Conservation (phyloP, 2,329 filamentous ascomycete species). For the Clarireedia hainanense region DNA sequence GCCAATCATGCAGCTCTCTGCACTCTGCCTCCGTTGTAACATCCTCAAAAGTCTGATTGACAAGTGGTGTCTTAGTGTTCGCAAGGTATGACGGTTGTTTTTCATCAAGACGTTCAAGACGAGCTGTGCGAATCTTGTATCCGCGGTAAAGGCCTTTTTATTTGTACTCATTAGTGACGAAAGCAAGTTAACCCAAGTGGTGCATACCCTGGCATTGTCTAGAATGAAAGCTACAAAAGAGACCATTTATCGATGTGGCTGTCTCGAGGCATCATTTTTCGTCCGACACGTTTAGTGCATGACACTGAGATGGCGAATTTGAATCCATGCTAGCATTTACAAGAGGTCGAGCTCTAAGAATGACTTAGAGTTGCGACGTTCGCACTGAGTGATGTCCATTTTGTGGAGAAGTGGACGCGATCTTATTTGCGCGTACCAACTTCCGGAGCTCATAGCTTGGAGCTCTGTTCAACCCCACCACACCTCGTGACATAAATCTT, state of each 20-base stretch:
- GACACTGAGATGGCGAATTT: constrained; percentile 9
- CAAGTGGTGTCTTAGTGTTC: constrained; percentile 30
- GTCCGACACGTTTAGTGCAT: constrained; percentile 32
- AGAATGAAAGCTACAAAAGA: constrained; percentile 36
- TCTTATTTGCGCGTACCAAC: too few relatives aligned
- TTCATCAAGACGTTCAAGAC: constrained; percentile 33
- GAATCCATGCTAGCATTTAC: neutral
- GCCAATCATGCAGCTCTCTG: constrained; percentile 33
- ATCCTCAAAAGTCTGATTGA: constrained; percentile 34
- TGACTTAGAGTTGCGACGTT: too few relatives aligned
- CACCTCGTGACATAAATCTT: too few relatives aligned
- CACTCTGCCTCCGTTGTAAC: constrained; percentile 32
- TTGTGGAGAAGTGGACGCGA: too few relatives aligned
- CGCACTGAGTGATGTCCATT: too few relatives aligned
- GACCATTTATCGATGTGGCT: constrained; percentile 34
- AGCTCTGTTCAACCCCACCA: too few relatives aligned
- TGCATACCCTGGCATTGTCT: constrained; percentile 32
- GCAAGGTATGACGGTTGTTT: constrained; percentile 33
- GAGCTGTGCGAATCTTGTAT: constrained; percentile 40
- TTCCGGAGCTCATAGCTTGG: too few relatives aligned
- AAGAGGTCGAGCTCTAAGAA: neutral
- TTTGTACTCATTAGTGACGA: neutral
- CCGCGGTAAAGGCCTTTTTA: constrained; percentile 36
- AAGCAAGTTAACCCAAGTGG: neutral
- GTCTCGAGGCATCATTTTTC: constrained; percentile 29